A percentile compares a stretch with the other conserved stretches of the same genome.
Conservation (phyloP, 768 basidiomycete species). For the Amanita inopinata region DNA sequence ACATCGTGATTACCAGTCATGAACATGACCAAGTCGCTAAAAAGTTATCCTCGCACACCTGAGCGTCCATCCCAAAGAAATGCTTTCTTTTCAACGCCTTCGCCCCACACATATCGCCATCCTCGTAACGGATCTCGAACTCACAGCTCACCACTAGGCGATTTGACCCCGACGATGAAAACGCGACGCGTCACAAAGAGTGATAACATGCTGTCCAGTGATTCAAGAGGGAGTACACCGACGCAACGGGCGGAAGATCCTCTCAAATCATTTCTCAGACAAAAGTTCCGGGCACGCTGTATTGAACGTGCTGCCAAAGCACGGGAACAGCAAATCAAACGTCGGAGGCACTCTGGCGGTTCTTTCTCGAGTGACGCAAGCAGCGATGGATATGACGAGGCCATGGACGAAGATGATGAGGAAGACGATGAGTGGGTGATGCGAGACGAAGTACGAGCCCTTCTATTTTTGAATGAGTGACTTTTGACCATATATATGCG, state of each 20-base stretch:
- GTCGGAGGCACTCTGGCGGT: slow-evolving; percentile 20
- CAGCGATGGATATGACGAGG: slow-evolving; percentile 38
- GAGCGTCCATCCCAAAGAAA: slow-evolving; percentile 5
- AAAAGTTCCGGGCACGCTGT: slow-evolving; percentile 52
- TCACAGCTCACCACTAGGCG: slow-evolving; percentile 1
- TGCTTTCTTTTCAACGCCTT: not conserved
- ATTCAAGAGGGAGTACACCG: not conserved
- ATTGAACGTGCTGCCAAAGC: slow-evolving; percentile 51
- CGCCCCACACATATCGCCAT: not conserved
- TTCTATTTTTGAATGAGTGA: slow-evolving; percentile 3
- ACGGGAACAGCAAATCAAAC: slow-evolving; percentile 37
- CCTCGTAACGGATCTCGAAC: not conserved
- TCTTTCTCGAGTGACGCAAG: slow-evolving; percentile 25
- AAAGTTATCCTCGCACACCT: slow-evolving; percentile 3
- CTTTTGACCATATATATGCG: slow-evolving; percentile 3
- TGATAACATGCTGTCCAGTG: not conserved
- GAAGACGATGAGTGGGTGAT: slow-evolving; percentile 51
- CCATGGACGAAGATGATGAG: slow-evolving; percentile 44
- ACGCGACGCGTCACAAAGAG: slow-evolving; percentile 4
- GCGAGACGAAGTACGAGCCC: slow-evolving; percentile 46
- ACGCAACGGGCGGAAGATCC: slow-evolving; percentile 27
- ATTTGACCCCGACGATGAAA: not conserved
- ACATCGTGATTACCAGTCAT: not conserved
- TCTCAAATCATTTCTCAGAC: slow-evolving; percentile 45
- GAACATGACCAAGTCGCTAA: not conserved